Base-by-base conservation (phyloP, 208 protist genomes). In the Endotrypanum monterogeii region DNA sequence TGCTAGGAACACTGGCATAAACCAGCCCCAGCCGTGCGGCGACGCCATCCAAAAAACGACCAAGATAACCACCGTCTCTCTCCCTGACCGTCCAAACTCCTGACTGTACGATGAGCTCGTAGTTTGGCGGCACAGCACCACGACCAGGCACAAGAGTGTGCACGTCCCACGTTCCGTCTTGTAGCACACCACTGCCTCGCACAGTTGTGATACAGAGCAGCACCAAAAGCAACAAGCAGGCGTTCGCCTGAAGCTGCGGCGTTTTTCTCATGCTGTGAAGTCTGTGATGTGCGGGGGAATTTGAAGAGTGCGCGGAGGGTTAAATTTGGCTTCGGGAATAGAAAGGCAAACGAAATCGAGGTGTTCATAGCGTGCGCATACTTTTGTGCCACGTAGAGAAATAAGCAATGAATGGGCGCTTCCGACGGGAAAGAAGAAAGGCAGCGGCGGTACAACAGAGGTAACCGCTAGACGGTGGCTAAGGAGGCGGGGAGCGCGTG, bases 111-210 rank as follows among this genome's bases (percentile, higher is more conserved):
- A 50, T 56, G 37, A 82, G 41, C 51, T 77, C 67, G 46, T 77
- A 74, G 14, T 18, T 32, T 1, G 80, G 76, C 1, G 73, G 76
- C 30, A 78, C 46, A 28, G 76, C 46, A 14, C 72, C 63, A 39
- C 37, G 66, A 25, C 79, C 77, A 2, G 79, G 74, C 18, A 87
- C 3, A 3, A 87, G 55, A 18, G 73, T 79, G 25, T 61, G 72
- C 50, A 83, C 74, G 41, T 81, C 77, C 77, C 77, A 82, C 32
- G 66, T 39, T 5, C 77, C 77, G 11, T 46, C 20, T 35, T n/a
- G 57, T 28, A 75, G 71, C 28, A 41, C 52, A 69, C 12, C 18
- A 18, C 28, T 56, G 16, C 44, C 28, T 35, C 6, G 30, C 8
- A 23, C 65, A 50, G 28, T 54, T 2, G 44, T 56, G 48, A 55